Conservation (phyloP, 257 asterid species). For the Lithospermum erythrorhizon region DNA sequence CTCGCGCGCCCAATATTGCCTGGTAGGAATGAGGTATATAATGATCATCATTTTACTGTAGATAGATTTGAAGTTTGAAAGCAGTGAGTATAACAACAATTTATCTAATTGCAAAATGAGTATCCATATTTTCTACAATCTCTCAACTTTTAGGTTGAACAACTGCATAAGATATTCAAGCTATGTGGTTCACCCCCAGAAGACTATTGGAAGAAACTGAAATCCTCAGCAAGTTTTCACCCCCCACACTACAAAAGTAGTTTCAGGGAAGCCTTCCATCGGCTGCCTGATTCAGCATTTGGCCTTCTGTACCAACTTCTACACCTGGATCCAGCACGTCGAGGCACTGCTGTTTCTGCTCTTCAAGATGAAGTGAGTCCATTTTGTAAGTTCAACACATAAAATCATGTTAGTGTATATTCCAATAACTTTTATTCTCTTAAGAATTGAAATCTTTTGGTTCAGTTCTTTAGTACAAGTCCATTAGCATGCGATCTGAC, state of each 20-base stretch:
- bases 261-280: conserved; percentile 39
- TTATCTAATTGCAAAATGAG: not conserved
- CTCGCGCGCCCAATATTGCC: conserved; percentile 67
- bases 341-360: conserved; percentile 50
- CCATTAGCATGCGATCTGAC: conserved; percentile 53
- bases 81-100: not conserved
- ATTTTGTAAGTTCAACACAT: not conserved
- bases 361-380: conserved; percentile 47
- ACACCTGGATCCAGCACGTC: conserved; percentile 42
- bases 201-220: conserved; percentile 65
- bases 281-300: conserved; percentile 40
- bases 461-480: conserved; percentile 48
- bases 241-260: conserved; percentile 47
- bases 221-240: conserved; percentile 61
- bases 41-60: not conserved
- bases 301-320: conserved; percentile 46
- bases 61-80: not conserved
- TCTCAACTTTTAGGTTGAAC: conserved; percentile 44
- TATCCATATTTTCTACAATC: not conserved
- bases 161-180: conserved; percentile 74
- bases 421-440: not conserved
- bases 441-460: not conserved
- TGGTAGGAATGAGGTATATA: conserved; percentile 66
- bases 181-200: conserved; percentile 75
- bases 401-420: no score